Evolutionary conservation across 306 rosid genomes (phyloP).

Genomic region (Prunus dulcis): DNA sequence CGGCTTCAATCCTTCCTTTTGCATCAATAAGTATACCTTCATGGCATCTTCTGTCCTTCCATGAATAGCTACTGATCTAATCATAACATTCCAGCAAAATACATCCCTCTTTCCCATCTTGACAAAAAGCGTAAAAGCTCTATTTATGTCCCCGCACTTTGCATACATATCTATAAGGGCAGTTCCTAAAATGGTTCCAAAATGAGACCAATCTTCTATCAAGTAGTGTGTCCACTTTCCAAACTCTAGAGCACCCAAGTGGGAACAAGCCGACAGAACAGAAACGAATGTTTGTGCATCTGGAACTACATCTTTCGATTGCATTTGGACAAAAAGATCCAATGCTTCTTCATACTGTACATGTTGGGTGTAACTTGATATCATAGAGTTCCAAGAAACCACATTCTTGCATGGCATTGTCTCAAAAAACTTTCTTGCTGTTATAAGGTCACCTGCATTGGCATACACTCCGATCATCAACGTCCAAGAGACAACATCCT

Average conservation of each 20-base stretch:
- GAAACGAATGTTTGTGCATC: constrained; percentile 30
- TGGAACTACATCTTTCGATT: constrained; percentile 13
- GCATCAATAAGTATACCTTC: constrained; percentile 21
- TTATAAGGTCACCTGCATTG: constrained; percentile 15
- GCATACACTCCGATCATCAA: constrained; percentile 24
- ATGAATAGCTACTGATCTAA: constrained; percentile 22
- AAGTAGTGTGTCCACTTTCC: constrained; percentile 22
- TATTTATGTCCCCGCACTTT: constrained; percentile 28
- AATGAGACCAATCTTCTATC: constrained; percentile 23
- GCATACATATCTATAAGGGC: constrained; percentile 32
- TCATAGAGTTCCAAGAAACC: constrained; percentile 34
- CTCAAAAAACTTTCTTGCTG: constrained; percentile 21
- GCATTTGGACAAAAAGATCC: constrained; percentile 25
- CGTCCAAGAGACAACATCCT: constrained; percentile 34
- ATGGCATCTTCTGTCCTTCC: constrained; percentile 30
- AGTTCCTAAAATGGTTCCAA: constrained; percentile 28
- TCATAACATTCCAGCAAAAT: constrained; percentile 31
- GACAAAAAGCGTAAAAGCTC: constrained; percentile 15
- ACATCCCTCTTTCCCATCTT: constrained; percentile 29
- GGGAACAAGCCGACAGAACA: constrained; percentile 31
- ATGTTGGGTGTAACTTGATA: constrained; percentile 22
- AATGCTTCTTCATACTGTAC: constrained; percentile 21
- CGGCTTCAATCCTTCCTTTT: constrained; percentile 17
- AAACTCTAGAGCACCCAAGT: constrained; percentile 16
- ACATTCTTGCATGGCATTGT: constrained; percentile 32